Conservation (phyloP, 208 protist genomes). For the Leishmania aethiopica region DNA sequence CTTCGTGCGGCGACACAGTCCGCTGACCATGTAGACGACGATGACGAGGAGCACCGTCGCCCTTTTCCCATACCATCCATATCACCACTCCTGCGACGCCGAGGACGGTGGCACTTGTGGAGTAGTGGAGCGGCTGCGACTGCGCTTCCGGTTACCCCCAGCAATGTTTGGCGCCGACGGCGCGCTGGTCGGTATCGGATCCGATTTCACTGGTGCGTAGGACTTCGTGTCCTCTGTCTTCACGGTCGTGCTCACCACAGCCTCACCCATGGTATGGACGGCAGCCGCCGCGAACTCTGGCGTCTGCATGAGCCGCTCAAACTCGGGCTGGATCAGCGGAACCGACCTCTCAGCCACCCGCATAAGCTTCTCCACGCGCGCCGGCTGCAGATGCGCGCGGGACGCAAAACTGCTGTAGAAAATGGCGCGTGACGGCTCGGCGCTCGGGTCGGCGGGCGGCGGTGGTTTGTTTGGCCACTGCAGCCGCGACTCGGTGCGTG, state of each 20-base stretch:
- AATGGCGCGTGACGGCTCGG: constrained; percentile 33
- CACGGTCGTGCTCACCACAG: not conserved
- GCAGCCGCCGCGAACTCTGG: constrained; percentile 17
- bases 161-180: not conserved
- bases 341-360: constrained; percentile 32
- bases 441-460: constrained; percentile 17
- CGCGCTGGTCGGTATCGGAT: not conserved
- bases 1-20: not conserved
- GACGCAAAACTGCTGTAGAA: constrained; percentile 70
- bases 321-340: constrained; percentile 36
- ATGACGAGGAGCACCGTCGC: not conserved
- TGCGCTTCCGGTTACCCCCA: not conserved
- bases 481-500: constrained; percentile 42
- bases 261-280: constrained; percentile 8
- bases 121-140: constrained; percentile 5
- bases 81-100: not conserved
- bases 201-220: not conserved
- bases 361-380: constrained; percentile 67
- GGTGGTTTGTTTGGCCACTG: constrained; percentile 46
- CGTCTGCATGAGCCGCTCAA: constrained; percentile 26
- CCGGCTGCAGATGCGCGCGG: constrained; percentile 52
- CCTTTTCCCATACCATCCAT: not conserved
- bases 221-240: not conserved
- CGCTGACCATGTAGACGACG: not conserved
- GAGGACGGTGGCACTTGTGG: not conserved